phyloP scores from a whole-genome alignment of 257 asterid genomes.

The Lycium ferocissimum region DNA sequence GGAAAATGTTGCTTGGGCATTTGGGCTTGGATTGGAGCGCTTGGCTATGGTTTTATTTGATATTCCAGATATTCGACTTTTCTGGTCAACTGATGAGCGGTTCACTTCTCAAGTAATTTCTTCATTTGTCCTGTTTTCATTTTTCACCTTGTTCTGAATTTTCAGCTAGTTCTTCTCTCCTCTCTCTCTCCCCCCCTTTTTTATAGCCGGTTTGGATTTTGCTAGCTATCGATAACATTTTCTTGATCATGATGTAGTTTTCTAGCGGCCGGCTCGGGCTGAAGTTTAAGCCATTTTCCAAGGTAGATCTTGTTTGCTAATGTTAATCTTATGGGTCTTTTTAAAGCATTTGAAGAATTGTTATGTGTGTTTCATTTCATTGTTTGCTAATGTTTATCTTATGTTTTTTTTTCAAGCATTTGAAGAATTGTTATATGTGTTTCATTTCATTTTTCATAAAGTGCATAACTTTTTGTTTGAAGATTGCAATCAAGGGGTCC shows the following conservation, averaged over 20 bases:
- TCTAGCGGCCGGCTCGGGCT: conserved; percentile 80
- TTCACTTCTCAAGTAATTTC: conserved; percentile 88
- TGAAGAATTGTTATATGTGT: background rate
- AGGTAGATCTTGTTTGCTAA: conserved; percentile 52
- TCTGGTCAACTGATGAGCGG: conserved; percentile 91
- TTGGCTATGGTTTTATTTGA: conserved; percentile 95
- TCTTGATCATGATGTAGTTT: conserved; percentile 55
- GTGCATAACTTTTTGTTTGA: background rate
- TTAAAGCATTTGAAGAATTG: conserved; percentile 16
- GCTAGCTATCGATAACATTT: background rate
- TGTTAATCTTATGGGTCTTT: background rate
- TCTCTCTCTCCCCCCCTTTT: background rate
- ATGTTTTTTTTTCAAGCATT: background rate
- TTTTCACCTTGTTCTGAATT: background rate
- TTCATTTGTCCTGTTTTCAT: conserved; percentile 14
- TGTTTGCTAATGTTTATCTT: background rate
- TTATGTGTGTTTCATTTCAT: background rate
- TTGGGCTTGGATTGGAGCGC: conserved; percentile 97
- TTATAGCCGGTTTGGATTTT: background rate
- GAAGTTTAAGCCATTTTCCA: conserved; percentile 88
- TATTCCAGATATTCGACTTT: conserved; percentile 95
- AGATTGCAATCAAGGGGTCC: background rate
- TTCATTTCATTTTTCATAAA: background rate
- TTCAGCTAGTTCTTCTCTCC: background rate
- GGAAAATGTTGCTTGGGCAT: conserved; percentile 94